Base-by-base conservation (phyloP, 345 rosid genomes). In the Brassica rapa region DNA sequence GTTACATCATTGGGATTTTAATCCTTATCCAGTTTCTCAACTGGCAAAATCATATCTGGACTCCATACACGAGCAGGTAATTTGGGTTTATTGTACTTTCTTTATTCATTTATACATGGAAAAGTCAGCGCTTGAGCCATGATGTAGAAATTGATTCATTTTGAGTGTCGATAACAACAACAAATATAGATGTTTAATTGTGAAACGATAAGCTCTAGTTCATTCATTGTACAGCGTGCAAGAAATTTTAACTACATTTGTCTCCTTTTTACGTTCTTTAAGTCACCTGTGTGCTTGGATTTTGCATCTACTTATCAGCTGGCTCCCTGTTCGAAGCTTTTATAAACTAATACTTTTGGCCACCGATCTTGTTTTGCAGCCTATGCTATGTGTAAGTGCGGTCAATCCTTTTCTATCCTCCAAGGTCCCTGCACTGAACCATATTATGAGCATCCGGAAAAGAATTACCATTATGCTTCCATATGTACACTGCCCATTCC, bases 371-470 rank as follows among this genome's bases (percentile, higher is more conserved):
- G 11, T 81, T 19, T 66, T 86, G 89, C 94, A 93, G 97, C 95
- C 97, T 66, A 85, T 93, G 98, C 98, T 93, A 60, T 91, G 97
- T 77, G 94, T 91, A 24, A 91, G 98, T 83, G 99, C 98, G 1
- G 97, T 95, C 51, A 95, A 93, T 83, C 98, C 99, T 70, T 84
- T 90, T 77, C 86, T 93, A 64, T 93, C 89, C 80, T 82, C 98
- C 3, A 95, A 84, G 87, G 92, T 95, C 70, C 98, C 98, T 71
- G 91, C 94, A n/a, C 86, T 95, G 72, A 87, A 86, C 65, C 96
- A 91, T 66, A 85, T 93, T 41, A 89, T 83, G 91, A 80, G 80
- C 79, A 73, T 87, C 67, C 84, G 93, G 86, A 93, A 86, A 83
- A 89, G 81, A 82, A 88, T 95, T 65, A 89, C 91, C 80, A 77